Base-by-base conservation (phyloP, 176 grass and related monocot species). In the Oryza coarctata region DNA sequence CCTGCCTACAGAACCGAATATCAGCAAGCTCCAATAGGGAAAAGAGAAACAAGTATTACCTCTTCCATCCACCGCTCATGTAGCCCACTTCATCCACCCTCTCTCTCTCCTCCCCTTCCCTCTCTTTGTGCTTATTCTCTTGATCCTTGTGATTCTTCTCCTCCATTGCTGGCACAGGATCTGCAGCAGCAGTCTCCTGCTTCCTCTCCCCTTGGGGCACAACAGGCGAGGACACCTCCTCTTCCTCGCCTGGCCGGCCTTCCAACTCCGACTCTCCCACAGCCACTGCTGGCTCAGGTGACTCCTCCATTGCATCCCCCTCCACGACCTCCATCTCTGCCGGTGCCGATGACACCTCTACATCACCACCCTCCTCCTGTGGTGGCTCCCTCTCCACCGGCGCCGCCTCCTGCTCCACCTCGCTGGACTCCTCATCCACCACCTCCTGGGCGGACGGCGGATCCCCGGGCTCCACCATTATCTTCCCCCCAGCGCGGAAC, bases 51-150 rank as follows among this genome's bases (percentile, higher is more conserved):
- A 14, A 22, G n/a, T 2, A 26, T 79, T 97, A 97, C 95, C 95
- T 94, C 85, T 92, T 92, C 92, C 92, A 97, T 25, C 95, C 90
- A 72, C 95, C 95, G 65, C 92, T 94, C 76, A 85, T 88, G 73
- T 97, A 97, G 41, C 90, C 92, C 47, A 94, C 83, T 73, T 89
- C 92, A 27, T 91, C 95, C 8, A 77, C 66, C 78, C 66, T 83
- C 71, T 86, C 85, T 76, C 43, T 77, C 83, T 76, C 86, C 87
- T 77, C 50, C 34, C 49, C 29, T n/a, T 84, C 86, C 77, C 36
- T 75, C 71, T 86, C 73, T 30, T 41, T 75, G 39, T 75, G 76
- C 36, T 71, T 64, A 52, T 88, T 34, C 49, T 82, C 80, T 28
- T 63, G 80, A 70, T 66, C 65, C 70, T 63, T 38, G 26, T 85